Base-by-base conservation (phyloP, 148 eudicot genomes). In the Vaccinium macrocarpon region DNA sequence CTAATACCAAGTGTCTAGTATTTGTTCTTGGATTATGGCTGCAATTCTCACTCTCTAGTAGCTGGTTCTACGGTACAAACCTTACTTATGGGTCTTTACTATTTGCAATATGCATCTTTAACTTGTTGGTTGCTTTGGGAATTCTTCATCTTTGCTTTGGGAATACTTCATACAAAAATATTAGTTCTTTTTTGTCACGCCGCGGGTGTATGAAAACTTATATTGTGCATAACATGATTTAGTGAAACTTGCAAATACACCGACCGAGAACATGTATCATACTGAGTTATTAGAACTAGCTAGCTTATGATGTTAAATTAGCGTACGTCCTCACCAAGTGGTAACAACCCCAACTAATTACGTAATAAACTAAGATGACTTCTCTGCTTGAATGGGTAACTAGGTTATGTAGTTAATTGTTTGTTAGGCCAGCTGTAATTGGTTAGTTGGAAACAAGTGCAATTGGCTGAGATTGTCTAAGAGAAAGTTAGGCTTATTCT, bases 41-140 rank as follows among this genome's bases (percentile, higher is more conserved):
- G 72, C 35, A 71, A 71, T 71, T 71, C 48, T 71, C 48, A 71
- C 76, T 71, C 16, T 71, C 76, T 71, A 32, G 76, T 35, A 35
- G 21, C 48, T 71, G 21, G 19, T 71, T 35, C 48, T 71, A 29
- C 35, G 48, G 19, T 71, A 71, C 46, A 42, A 42, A 42, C 46
- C 46, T 42, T 42, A 71, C 48, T 35, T 32, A 6, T 71, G 79
- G 14, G 23, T 23, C 15, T 21, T 48, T 35, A 7, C n/a, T 48
- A 4, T 49, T 32, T 74, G 78, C 50, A 74, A 74, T 38, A 42
- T 75, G 78, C 53, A 38, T 46, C 25, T 38, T 42, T 38, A 74
- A 74, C 51, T 19, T 9, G 51, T 19, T 19, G 13, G n/a, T 74
- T 74, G 78, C 78, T 74, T 46, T 18, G 6, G 52, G n/a, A 52